These are phyloP conservation scores for Microbotryum violaceum DNA, from an alignment of 1,284 basidiomycete species.

Conservation along the genomic window DNA sequence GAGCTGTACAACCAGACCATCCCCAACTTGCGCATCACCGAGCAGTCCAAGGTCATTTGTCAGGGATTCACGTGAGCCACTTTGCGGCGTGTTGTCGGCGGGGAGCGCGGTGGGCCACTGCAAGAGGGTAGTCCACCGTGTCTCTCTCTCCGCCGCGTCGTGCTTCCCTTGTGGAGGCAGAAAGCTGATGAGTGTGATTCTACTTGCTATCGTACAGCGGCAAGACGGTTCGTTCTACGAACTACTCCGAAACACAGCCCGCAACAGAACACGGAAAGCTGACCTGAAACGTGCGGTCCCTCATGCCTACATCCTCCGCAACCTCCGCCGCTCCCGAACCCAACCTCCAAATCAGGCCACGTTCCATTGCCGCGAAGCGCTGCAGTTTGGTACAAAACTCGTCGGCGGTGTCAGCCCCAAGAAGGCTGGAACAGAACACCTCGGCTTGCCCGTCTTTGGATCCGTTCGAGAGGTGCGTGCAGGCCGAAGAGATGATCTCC, in stretches of 20 bases:
- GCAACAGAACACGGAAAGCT: no score
- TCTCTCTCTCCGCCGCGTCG: no score
- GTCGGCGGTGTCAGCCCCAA: constrained; percentile 96
- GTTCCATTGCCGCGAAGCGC: constrained; percentile 91
- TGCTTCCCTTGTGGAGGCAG: no score
- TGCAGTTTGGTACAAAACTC: constrained; percentile 93
- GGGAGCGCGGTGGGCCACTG: no score
- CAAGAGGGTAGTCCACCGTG: no score
- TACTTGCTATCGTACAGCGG: constrained; percentile 45
- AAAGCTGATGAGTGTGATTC: neutral
- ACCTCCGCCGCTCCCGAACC: neutral
- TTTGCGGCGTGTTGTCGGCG: neutral
- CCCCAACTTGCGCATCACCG: constrained; percentile 47
- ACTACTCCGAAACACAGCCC: neutral
- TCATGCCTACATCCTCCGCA: neutral
- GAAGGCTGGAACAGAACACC: constrained; percentile 92
- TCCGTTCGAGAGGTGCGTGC: constrained; percentile 71
- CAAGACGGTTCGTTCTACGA: constrained; percentile 67
- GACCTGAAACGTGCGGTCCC: neutral
- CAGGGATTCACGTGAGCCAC: constrained; percentile 67
- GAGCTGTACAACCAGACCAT: constrained; percentile 30
- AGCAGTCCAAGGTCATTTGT: constrained; percentile 81
- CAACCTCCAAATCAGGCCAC: constrained; percentile 60
- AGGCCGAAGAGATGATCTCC: no score
- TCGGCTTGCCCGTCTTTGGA: constrained; percentile 92